Evolutionary conservation across 306 rosid genomes (phyloP).

Genomic region (Phaseolus lunatus): DNA sequence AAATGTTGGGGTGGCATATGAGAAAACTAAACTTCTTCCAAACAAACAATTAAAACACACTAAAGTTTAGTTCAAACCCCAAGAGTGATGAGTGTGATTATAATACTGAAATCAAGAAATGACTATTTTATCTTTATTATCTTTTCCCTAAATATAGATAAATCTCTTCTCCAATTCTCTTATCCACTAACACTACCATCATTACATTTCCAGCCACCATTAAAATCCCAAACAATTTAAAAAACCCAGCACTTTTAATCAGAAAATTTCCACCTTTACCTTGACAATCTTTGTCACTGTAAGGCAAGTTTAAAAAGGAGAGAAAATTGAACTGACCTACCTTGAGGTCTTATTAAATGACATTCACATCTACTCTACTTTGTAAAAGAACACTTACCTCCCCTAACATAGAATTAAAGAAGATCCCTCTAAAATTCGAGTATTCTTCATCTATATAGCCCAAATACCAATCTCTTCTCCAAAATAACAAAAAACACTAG

Average conservation of each 20-base stretch:
- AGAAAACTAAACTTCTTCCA: constrained; percentile 22
- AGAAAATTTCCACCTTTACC: background rate
- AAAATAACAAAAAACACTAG: background rate
- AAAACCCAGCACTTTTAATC: background rate
- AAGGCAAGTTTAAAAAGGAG: background rate
- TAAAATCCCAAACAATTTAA: background rate
- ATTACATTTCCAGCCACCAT: constrained; percentile 7
- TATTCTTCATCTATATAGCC: background rate
- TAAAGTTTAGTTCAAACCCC: constrained; percentile 9
- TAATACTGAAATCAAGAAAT: background rate
- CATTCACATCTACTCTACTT: background rate
- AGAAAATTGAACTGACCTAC: background rate
- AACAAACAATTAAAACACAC: constrained; percentile 18
- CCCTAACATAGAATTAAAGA: background rate
- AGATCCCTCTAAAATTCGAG: background rate
- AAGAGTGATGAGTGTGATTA: background rate
- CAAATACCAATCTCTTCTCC: background rate
- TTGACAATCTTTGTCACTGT: background rate
- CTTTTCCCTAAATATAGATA: background rate
- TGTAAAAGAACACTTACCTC: background rate
- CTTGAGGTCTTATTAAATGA: background rate
- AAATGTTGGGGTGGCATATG: background rate
- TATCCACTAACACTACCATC: background rate
- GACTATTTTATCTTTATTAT: background rate
- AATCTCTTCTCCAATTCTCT: background rate